These are phyloP conservation scores for Monilinia fructigena DNA, from an alignment of 2,329 filamentous ascomycete species.

Conservation along the genomic window DNA sequence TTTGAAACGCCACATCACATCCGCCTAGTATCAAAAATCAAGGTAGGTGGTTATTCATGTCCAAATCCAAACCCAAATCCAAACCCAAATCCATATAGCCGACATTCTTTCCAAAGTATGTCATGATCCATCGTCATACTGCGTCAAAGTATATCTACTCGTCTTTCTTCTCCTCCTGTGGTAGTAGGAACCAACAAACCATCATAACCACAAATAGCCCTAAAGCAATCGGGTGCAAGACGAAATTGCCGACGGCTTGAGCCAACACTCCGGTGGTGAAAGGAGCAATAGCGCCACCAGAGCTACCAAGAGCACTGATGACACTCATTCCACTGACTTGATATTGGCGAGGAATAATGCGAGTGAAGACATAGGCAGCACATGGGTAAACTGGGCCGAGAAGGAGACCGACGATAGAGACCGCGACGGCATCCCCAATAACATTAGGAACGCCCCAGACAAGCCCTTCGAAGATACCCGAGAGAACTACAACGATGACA, in stretches of 20 bases:
- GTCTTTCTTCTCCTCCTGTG: slow-evolving; percentile 56
- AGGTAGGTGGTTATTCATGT: neutral
- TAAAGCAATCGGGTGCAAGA: slow-evolving; percentile 59
- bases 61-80: slow-evolving; percentile 9
- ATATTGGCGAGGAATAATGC: slow-evolving; percentile 57
- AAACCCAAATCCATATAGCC: slow-evolving; percentile 13
- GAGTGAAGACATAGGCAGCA: slow-evolving; percentile 61
- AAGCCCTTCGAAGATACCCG: slow-evolving; percentile 68
- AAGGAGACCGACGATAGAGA: slow-evolving; percentile 69
- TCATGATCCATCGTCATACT: neutral
- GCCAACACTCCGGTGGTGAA: slow-evolving; percentile 51
- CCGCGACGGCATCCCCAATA: slow-evolving; percentile 65
- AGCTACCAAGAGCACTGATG: slow-evolving; percentile 67
- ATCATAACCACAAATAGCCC: slow-evolving; percentile 64
- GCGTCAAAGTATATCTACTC: slow-evolving; percentile 46
- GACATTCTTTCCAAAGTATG: neutral
- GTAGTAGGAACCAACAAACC: slow-evolving; percentile 61
- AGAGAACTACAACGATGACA: slow-evolving; percentile 58
- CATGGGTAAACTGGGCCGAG: slow-evolving; percentile 80
- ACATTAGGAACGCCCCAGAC: slow-evolving; percentile 77
- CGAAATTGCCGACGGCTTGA: slow-evolving; percentile 48
- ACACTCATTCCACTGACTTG: slow-evolving; percentile 64
- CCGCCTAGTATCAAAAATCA: slow-evolving; percentile 22
- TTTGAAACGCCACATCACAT: slow-evolving; percentile 33
- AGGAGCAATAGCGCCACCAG: slow-evolving; percentile 64